Evolutionary conservation across 192 early-diverging fungal species (phyloP).

Genomic region (Thoreauomyces humboldtii): DNA sequence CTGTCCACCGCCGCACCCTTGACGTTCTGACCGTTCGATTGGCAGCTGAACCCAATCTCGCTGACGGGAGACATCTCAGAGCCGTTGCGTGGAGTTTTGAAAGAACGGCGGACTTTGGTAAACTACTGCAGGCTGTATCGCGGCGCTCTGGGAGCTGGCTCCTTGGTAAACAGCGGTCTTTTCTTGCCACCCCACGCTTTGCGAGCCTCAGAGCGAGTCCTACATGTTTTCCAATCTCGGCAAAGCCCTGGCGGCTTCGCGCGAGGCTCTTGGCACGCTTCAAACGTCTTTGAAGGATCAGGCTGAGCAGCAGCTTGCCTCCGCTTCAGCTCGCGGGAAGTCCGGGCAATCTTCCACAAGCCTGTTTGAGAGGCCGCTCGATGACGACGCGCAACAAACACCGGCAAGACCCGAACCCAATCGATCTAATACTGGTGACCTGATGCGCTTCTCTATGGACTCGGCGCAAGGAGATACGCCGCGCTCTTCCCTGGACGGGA

Average conservation of each 20-base stretch:
- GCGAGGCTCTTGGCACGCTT: constrained; percentile 23
- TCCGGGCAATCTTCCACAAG: neutral
- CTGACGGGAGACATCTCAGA: no score
- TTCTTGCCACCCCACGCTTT: no score
- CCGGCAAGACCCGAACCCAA: neutral
- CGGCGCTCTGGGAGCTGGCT: no score
- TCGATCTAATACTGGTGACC: neutral
- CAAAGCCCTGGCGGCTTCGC: constrained; percentile 26
- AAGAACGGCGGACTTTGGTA: no score
- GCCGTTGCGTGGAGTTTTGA: no score
- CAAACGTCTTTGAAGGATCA: constrained; percentile 14
- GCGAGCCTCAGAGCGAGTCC: no score
- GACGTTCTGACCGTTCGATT: no score
- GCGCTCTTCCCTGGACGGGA: neutral
- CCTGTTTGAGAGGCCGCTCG: neutral
- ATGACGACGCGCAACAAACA: constrained; percentile 5
- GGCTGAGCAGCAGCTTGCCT: neutral
- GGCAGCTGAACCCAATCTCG: no score
- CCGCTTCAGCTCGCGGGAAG: neutral
- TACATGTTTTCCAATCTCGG: constrained; percentile 14
- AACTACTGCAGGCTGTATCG: no score
- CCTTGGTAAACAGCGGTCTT: no score
- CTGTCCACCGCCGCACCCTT: no score
- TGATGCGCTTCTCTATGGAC: constrained; percentile 17
- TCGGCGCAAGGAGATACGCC: neutral